phyloP scores from a whole-genome alignment of 1,284 basidiomycete species.

The Coniferiporia sulphurascens region DNA sequence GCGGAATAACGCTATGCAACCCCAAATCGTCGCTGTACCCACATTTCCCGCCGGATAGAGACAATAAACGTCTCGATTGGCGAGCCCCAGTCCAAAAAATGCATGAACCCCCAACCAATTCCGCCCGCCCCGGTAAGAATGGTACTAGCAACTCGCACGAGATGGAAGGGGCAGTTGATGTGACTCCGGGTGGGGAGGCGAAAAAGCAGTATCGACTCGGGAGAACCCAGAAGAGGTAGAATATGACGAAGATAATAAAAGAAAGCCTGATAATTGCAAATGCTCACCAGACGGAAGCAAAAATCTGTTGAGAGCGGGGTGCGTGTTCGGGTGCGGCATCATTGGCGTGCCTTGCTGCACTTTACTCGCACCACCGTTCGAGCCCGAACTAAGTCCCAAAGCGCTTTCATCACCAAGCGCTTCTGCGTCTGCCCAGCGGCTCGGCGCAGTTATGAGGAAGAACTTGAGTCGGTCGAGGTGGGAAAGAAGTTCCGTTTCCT shows the following conservation, averaged over 20 bases:
- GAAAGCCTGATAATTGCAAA: neutral
- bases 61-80: no score
- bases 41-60: no score
- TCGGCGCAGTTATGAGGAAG: conserved; percentile 83
- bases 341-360: conserved; percentile 12
- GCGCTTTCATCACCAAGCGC: conserved; percentile 19
- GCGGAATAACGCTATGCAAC: no score
- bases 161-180: no score
- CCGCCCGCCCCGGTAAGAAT: no score
- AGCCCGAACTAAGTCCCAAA: conserved; percentile 15
- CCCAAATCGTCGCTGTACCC: no score
- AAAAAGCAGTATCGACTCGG: no score
- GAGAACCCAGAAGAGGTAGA: no score
- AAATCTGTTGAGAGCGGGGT: conserved; percentile 18
- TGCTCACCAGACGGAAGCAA: conserved; percentile 18
- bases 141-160: no score
- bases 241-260: neutral
- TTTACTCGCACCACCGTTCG: neutral
- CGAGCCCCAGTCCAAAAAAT: no score
- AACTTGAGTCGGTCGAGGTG: conserved; percentile 75
- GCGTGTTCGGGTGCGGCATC: conserved; percentile 18
- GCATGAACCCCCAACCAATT: no score
- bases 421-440: conserved; percentile 49
- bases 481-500: conserved; percentile 65
- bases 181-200: no score